phyloP scores from a whole-genome alignment of 2,329 filamentous ascomycete genomes.

The Penicillium italicum region DNA sequence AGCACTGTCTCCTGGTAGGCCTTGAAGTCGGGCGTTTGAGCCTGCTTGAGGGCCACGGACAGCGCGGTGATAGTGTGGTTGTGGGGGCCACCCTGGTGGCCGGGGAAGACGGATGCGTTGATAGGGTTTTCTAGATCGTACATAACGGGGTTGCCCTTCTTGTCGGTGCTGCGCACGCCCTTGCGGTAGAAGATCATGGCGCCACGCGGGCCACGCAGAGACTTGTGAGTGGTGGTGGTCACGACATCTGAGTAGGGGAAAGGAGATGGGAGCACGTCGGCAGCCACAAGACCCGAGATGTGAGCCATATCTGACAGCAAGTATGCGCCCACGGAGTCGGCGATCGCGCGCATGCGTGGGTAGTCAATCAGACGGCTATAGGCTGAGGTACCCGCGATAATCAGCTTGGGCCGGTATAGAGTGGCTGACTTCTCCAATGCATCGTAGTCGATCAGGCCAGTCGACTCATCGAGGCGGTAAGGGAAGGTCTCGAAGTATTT shows the following conservation, averaged over 20 bases:
- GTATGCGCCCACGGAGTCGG: slow-evolving; percentile 89
- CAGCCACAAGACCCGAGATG: slow-evolving; percentile 92
- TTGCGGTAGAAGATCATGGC: slow-evolving; percentile 99
- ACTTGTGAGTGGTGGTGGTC: slow-evolving; percentile 99
- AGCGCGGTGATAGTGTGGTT: slow-evolving; percentile 99
- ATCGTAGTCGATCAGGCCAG: slow-evolving; percentile 96
- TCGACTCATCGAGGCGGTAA: slow-evolving; percentile 72
- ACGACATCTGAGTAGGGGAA: slow-evolving; percentile 93
- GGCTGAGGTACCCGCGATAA: slow-evolving; percentile 93
- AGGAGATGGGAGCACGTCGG: slow-evolving; percentile 87
- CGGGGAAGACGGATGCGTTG: slow-evolving; percentile 98
- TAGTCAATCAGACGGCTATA: slow-evolving; percentile 99
- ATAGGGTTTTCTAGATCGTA: slow-evolving; percentile 96
- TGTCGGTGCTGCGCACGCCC: slow-evolving; percentile 86
- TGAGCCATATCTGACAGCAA: slow-evolving; percentile 98
- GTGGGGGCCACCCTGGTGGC: slow-evolving; percentile 96
- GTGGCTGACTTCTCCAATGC: slow-evolving; percentile 82
- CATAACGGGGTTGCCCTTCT: slow-evolving; percentile 81
- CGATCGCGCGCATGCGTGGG: slow-evolving; percentile 90
- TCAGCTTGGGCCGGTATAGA: slow-evolving; percentile 91
- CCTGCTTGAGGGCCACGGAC: slow-evolving; percentile 92
- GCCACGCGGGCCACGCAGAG: slow-evolving; percentile 90
- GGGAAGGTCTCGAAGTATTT: slow-evolving; percentile 99
- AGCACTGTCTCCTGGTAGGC: slow-evolving; percentile 91
- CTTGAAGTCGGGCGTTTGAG: slow-evolving; percentile 84